Evolutionary conservation across 148 eudicot genomes (phyloP).

Genomic region (Bassia scoparia): DNA sequence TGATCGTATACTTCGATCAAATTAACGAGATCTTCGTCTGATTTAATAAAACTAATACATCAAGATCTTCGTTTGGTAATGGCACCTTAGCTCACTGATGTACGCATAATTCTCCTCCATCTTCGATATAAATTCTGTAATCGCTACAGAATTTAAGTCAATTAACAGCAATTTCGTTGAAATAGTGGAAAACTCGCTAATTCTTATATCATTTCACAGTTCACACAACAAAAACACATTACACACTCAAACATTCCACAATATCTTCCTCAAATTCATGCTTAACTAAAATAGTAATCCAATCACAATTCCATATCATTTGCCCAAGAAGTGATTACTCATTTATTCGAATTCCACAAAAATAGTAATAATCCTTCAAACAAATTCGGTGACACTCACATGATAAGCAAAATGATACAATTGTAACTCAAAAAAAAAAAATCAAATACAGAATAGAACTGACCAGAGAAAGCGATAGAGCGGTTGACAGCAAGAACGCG

Average conservation of each 20-base stretch:
- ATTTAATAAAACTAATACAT: slow-evolving; percentile 63
- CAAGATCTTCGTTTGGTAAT: slow-evolving; percentile 81
- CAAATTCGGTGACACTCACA: neutral
- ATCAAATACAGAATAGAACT: slow-evolving; percentile 4
- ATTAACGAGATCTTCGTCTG: slow-evolving; percentile 68
- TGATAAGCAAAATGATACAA: too few relatives aligned
- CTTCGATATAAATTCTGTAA: slow-evolving; percentile 56
- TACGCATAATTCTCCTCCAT: slow-evolving; percentile 52
- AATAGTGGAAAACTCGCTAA: too few relatives aligned
- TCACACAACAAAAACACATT: too few relatives aligned
- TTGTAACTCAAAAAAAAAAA: neutral
- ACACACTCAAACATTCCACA: too few relatives aligned
- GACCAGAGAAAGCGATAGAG: slow-evolving; percentile 62
- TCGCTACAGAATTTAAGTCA: neutral
- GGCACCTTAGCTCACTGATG: slow-evolving; percentile 52
- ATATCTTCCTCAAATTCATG: too few relatives aligned
- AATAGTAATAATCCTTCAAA: neutral
- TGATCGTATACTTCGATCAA: slow-evolving; percentile 73
- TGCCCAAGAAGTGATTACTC: too few relatives aligned
- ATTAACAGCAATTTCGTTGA: neutral
- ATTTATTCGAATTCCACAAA: too few relatives aligned
- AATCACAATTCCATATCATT: too few relatives aligned
- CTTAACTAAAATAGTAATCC: too few relatives aligned
- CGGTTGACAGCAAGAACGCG: slow-evolving; percentile 68
- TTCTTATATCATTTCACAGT: too few relatives aligned